Percentiles rank a stretch among this genome's conserved stretches.
phyloP scores from a whole-genome alignment of 1,284 basidiomycete species.

The Xanthoconium separans region DNA sequence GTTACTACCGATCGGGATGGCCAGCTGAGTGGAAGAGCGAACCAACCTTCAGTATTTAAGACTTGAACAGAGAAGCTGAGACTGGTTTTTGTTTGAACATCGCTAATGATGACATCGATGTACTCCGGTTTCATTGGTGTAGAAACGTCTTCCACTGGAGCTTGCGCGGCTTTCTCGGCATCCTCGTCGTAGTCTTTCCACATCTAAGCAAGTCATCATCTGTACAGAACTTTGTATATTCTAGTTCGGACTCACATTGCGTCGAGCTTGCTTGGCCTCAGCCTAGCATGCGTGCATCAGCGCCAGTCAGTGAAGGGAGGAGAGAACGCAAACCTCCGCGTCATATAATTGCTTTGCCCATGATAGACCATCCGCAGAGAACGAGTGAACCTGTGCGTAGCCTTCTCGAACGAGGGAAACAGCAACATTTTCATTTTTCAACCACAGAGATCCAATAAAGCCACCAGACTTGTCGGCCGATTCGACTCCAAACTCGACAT shows the following conservation, averaged over 20 bases:
- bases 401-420: conserved; percentile 84
- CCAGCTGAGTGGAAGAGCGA: not conserved
- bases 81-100: conserved; percentile 74
- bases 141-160: conserved; percentile 41
- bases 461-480: conserved; percentile 93
- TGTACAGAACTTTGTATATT: not conserved
- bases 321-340: conserved; percentile 63
- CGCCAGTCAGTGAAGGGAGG: conserved; percentile 3
- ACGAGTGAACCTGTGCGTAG: conserved; percentile 82
- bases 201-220: conserved; percentile 48
- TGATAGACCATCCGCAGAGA: conserved; percentile 80
- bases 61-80: conserved; percentile 93
- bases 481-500: conserved; percentile 92
- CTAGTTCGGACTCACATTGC: conserved; percentile 56
- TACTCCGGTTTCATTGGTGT: conserved; percentile 78
- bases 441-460: conserved; percentile 88
- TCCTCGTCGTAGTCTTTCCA: conserved; percentile 81
- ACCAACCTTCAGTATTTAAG: conserved; percentile 80
- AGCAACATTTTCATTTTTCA: conserved; percentile 85
- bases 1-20: not conserved
- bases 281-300: conserved; percentile 42
- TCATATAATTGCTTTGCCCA: conserved; percentile 81
- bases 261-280: conserved; percentile 75
- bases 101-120: conserved; percentile 89
- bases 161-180: conserved; percentile 53